phyloP scores from a whole-genome alignment of 73 alveolate species.

The Paramecium bursaria region DNA sequence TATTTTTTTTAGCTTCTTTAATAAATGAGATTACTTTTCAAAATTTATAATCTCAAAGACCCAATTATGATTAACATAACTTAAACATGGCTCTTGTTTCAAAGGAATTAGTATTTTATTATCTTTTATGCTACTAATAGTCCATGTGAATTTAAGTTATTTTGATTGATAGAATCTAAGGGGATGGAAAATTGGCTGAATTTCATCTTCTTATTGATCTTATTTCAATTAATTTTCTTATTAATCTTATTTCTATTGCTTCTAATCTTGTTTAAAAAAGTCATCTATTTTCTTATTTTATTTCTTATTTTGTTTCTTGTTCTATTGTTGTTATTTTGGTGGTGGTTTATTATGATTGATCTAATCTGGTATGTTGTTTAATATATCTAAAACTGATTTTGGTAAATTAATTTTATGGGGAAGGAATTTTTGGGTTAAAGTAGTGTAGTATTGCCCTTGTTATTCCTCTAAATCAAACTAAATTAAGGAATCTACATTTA shows the following conservation, averaged over 20 bases:
- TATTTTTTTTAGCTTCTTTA: not conserved
- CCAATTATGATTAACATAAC: slow-evolving; percentile 62
- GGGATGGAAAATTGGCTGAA: slow-evolving; percentile 18
- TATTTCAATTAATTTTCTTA: not conserved
- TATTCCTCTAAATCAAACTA: slow-evolving; percentile 6
- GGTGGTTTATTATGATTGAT: slow-evolving; percentile 55
- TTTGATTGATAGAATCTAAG: not conserved
- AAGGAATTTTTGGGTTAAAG: not conserved
- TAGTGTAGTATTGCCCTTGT: not conserved
- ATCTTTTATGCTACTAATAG: not conserved
- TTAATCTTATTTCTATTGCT: not conserved
- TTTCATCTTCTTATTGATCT: not conserved
- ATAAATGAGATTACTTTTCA: not conserved
- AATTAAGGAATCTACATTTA: slow-evolving; percentile 3
- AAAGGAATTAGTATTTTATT: slow-evolving; percentile 26
- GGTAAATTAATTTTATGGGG: slow-evolving; percentile 24
- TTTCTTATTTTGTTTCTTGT: slow-evolving; percentile 31
- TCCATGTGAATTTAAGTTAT: slow-evolving; percentile 40
- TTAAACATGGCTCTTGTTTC: slow-evolving; percentile 49
- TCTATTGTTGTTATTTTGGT: slow-evolving; percentile 22
- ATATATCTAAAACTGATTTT: not conserved
- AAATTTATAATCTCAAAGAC: slow-evolving; percentile 34
- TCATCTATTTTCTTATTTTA: not conserved
- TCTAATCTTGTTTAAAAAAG: not conserved
- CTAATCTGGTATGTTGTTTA: slow-evolving; percentile 32